Evolutionary conservation across 495 filamentous ascomycete genomes (phyloP).

Genomic region (Penicillium canescens): DNA sequence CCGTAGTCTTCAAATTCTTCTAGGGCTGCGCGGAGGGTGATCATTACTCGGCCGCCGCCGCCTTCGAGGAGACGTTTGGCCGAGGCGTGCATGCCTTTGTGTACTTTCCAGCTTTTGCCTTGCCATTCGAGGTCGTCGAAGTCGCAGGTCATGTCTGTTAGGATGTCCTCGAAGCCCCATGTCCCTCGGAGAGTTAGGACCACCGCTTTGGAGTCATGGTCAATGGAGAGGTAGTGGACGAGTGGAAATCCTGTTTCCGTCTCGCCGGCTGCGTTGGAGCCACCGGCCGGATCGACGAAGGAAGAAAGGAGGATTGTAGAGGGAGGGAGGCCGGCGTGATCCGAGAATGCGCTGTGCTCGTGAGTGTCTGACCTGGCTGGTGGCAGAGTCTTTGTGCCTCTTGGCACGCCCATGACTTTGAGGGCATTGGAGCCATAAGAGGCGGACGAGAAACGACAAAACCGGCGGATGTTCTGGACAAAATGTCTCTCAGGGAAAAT

Average conservation of each 20-base stretch:
- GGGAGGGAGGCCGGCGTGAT: conserved; percentile 66
- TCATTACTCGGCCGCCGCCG: conserved; percentile 62
- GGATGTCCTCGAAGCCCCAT: conserved; percentile 76
- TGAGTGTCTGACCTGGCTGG: conserved; percentile 47
- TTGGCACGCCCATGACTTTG: conserved; percentile 66
- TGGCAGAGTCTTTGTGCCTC: conserved; percentile 41
- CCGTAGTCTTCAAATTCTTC: conserved; percentile 73
- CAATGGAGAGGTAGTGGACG: conserved; percentile 75
- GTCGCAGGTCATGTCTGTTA: conserved; percentile 81
- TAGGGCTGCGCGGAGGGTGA: conserved; percentile 67
- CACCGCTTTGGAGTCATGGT: conserved; percentile 76
- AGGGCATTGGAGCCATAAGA: conserved; percentile 74
- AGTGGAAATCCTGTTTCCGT: conserved; percentile 75
- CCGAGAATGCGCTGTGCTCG: conserved; percentile 71
- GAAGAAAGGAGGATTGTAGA: conserved; percentile 73
- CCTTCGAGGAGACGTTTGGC: conserved; percentile 69
- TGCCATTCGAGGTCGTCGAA: conserved; percentile 72
- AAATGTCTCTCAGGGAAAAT: conserved; percentile 69
- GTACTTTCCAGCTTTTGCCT: conserved; percentile 68
- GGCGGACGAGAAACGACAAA: conserved; percentile 75
- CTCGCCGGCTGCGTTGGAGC: conserved; percentile 68
- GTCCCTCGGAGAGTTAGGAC: conserved; percentile 77
- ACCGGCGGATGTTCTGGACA: conserved; percentile 69
- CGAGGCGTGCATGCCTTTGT: conserved; percentile 82
- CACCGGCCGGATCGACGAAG: conserved; percentile 73